A percentile compares a stretch with the other conserved stretches of the same genome.
These are phyloP conservation scores for Leptomonas pyrrhocoris DNA, from an alignment of 208 protist genomes.

Conservation along the genomic window DNA sequence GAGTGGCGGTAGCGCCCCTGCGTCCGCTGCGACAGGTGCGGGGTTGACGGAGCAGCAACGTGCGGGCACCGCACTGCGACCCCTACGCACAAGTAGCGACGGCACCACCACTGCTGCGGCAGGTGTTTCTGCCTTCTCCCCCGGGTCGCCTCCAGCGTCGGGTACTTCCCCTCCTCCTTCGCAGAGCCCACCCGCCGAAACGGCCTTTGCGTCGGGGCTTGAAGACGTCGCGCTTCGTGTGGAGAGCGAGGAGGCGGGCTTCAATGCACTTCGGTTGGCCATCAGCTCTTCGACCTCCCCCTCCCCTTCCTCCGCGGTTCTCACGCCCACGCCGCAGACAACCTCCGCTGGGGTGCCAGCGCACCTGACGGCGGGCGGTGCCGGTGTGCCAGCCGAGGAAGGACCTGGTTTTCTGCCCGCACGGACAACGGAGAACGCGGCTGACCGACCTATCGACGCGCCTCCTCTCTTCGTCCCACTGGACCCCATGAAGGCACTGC, in stretches of 20 bases:
- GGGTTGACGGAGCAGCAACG: no score
- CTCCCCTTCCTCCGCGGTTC: constrained; percentile 5
- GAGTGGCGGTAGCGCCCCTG: no score
- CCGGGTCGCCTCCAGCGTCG: not conserved
- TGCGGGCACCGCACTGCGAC: no score
- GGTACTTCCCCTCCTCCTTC: not conserved
- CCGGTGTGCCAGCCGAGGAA: not conserved
- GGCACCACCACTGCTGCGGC: not conserved
- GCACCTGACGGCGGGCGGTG: not conserved
- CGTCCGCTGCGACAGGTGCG: no score
- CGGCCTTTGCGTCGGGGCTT: not conserved
- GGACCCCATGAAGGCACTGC: constrained; percentile 26
- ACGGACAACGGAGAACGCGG: not conserved
- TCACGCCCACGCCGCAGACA: constrained; percentile 9
- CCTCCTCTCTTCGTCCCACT: constrained; percentile 17
- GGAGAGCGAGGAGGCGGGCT: not conserved
- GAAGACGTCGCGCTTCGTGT: constrained; percentile 8
- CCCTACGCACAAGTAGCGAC: no score
- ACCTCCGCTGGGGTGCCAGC: not conserved
- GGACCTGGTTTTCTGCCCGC: no score
- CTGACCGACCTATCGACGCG: not conserved
- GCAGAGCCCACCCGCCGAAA: not conserved
- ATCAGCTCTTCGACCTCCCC: constrained; percentile 7
- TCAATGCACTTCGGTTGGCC: constrained; percentile 4
- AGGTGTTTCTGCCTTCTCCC: not conserved